Conservation (phyloP, 257 asterid species). For the Nicotiana obtusifolia region DNA sequence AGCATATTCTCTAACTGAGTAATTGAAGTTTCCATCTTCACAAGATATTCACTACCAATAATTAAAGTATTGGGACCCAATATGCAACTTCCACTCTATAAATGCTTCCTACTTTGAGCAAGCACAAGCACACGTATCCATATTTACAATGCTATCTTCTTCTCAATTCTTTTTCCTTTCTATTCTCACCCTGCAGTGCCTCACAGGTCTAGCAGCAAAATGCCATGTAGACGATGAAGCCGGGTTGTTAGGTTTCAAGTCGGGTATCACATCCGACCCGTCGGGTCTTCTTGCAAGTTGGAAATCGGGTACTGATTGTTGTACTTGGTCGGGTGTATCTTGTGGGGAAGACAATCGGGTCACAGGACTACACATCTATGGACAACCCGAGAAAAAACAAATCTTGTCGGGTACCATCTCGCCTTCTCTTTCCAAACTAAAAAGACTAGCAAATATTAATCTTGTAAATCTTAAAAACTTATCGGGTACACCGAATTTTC, state of each 20-base stretch:
- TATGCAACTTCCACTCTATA: background rate
- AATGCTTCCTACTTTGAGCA: background rate
- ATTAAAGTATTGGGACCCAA: background rate
- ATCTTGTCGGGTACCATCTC: conserved; percentile 14
- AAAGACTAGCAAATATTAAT: background rate
- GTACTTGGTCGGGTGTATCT: conserved; percentile 4
- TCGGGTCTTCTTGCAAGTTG: conserved; percentile 11
- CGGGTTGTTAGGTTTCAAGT: conserved; percentile 18
- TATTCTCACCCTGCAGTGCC: background rate
- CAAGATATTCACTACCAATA: background rate
- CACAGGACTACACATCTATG: background rate
- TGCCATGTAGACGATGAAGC: conserved; percentile 11
- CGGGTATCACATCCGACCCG: conserved; percentile 17
- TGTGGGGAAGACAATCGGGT: conserved; percentile 11
- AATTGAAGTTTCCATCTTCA: background rate
- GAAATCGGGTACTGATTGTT: conserved; percentile 13
- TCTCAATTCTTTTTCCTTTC: background rate
- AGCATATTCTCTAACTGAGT: background rate
- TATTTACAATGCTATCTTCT: background rate
- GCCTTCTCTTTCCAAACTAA: conserved; percentile 18
- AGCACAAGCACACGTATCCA: background rate
- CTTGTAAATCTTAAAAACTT: background rate
- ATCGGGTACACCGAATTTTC: conserved; percentile 13
- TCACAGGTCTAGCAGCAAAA: background rate
- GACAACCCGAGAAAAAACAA: background rate